A percentile compares a stretch with the other conserved stretches of the same genome.
Evolutionary conservation across 2,329 filamentous ascomycete species (phyloP).

Genomic region (Xylariaceae sp.): DNA sequence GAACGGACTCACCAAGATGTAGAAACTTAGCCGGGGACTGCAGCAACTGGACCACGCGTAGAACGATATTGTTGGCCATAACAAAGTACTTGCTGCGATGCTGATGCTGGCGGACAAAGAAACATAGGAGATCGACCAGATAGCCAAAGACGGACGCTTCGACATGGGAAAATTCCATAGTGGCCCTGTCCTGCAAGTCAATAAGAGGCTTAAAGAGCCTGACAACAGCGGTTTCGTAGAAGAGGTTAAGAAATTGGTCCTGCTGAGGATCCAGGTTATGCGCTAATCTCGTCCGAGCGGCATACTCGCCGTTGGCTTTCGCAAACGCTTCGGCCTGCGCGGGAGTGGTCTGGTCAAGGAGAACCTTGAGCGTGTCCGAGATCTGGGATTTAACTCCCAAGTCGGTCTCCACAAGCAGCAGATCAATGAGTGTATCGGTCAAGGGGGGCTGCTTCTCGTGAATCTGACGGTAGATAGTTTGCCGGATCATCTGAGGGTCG

Average conservation of each 20-base stretch:
- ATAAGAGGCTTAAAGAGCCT: conserved; percentile 84
- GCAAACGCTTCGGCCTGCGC: conserved; percentile 51
- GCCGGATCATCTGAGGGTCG: conserved; percentile 88
- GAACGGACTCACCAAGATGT: conserved; percentile 64
- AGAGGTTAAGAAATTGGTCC: conserved; percentile 77
- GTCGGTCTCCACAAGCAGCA: conserved; percentile 86
- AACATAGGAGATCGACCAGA: conserved; percentile 86
- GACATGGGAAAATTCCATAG: conserved; percentile 69
- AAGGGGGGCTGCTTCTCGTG: conserved; percentile 79
- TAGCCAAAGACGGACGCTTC: conserved; percentile 89
- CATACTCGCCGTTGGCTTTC: conserved; percentile 63
- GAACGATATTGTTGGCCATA: conserved; percentile 68
- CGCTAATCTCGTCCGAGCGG: conserved; percentile 48
- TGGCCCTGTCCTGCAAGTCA: conserved; percentile 64
- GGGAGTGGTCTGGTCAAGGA: conserved; percentile 66
- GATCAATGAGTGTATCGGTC: conserved; percentile 87
- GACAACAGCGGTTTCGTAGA: conserved; percentile 82
- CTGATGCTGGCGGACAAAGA: conserved; percentile 86
- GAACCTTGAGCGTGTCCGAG: conserved; percentile 88
- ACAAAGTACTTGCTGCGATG: conserved; percentile 86
- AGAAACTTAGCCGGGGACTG: conserved; percentile 83
- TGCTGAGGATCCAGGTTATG: conserved; percentile 63
- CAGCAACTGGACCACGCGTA: conserved; percentile 77
- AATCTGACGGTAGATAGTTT: conserved; percentile 87
- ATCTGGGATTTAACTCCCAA: conserved; percentile 93